A percentile compares a stretch with the other conserved stretches of the same genome.
These are phyloP conservation scores for Cystofilobasidium ferigula DNA, from an alignment of 768 basidiomycete genomes.

Conservation along the genomic window DNA sequence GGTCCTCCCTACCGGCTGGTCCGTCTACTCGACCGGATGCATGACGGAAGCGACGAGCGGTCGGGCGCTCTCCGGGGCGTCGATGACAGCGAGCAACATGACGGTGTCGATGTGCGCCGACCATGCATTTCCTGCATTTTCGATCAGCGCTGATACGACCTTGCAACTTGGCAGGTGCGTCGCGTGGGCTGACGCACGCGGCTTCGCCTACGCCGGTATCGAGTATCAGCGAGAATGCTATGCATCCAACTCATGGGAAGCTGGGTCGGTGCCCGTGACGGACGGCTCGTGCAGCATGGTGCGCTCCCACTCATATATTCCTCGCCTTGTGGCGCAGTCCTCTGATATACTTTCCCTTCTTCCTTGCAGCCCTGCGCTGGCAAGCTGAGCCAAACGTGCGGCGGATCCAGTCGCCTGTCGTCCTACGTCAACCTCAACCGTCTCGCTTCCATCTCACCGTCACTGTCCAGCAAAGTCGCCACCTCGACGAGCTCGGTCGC, in stretches of 20 bases:
- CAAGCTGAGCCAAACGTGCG: slow-evolving; percentile 19
- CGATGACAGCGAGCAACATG: neutral
- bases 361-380: slow-evolving; percentile 14
- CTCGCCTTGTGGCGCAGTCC: neutral
- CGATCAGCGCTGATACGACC: neutral
- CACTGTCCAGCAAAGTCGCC: neutral
- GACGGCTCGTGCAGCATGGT: slow-evolving; percentile 11
- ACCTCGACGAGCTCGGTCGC: neutral
- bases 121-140: neutral
- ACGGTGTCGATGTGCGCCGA: slow-evolving; percentile 13
- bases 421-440: neutral
- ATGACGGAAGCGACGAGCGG: slow-evolving; percentile 9
- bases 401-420: neutral
- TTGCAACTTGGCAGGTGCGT: slow-evolving; percentile 5
- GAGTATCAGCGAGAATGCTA: slow-evolving; percentile 31
- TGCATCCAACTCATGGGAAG: neutral
- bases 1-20: slow-evolving; percentile 2
- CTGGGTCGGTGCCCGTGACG: neutral
- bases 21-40: neutral
- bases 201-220: slow-evolving; percentile 35
- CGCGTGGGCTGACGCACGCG: neutral
- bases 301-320: neutral
- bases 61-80: neutral
- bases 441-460: neutral
- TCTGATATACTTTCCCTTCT: neutral